Base-by-base conservation (phyloP, 805 yeast species). In the Ogataea parapolymorpha region DNA sequence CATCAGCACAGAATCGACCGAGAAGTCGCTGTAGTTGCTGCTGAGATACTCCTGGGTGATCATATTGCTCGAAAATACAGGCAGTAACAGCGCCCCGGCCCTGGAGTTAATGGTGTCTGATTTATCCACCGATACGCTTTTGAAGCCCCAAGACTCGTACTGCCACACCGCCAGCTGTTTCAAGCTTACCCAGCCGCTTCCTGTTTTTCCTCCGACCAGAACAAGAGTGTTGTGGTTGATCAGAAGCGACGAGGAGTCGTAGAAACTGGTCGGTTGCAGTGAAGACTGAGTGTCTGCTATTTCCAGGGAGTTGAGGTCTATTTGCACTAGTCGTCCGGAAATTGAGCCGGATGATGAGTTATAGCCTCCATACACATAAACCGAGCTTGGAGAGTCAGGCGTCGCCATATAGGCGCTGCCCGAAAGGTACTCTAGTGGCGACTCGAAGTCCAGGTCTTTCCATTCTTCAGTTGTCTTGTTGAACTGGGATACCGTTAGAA, bases 121-220 rank as follows among this genome's bases (percentile, higher is more conserved):
- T 1, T 53, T 56, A 1, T 66, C 53, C 46, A 59, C 51, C 28
- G 61, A 49, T 1, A 66, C 63, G 0, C 67, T 50, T 42, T 65
- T 63, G 56, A 78, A 84, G 3, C 85, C 72, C 95, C 95, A 86
- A 7, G 85, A 64, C 35, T 69, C 67, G 45, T 77, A 78, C 50
- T 79, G 80, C 85, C 89, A 84, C 2, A 82, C 60, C 0, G 93
- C 91, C 14, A 83, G 63, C 59, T 85, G 93, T 50, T 72, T 72
- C 80, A 85, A 75, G 46, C 77, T 74, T 26, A 84, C 74, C 88
- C 90, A 84, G 0, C 88, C 88, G 2, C 63, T 52, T 5, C 58
- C 51, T 3, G 85, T 73, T 39, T 67, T 68, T 3, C 95, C 95
- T 0, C 93, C 95, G 30, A 85, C 64, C 3, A 85, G 57, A 26